Percentiles rank a stretch among this genome's conserved stretches.
Conservation (phyloP, 2,329 filamentous ascomycete genomes). For the Alternaria brassicicola region DNA sequence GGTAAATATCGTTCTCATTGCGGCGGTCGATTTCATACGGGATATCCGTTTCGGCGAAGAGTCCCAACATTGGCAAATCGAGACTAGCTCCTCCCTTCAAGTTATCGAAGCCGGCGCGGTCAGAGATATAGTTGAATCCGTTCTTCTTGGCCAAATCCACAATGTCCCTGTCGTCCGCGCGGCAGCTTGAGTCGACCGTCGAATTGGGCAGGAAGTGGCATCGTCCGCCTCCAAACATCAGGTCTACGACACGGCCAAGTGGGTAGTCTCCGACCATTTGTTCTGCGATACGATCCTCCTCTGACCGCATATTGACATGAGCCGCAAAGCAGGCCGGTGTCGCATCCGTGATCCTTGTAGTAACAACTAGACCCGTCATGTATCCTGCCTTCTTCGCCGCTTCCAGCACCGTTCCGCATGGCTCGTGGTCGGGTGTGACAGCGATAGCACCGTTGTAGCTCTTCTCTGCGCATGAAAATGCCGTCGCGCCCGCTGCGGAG, state of each 20-base stretch:
- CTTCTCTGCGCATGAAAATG: constrained; percentile 90
- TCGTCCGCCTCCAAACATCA: constrained; percentile 90
- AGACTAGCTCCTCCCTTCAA: constrained; percentile 70
- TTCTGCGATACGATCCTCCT: constrained; percentile 89
- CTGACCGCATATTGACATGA: constrained; percentile 78
- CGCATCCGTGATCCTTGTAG: constrained; percentile 92
- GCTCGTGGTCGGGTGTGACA: constrained; percentile 79
- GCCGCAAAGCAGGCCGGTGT: constrained; percentile 94
- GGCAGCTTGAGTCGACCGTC: constrained; percentile 75
- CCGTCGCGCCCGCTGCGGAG: constrained; percentile 94
- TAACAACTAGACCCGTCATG: constrained; percentile 91
- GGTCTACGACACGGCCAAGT: constrained; percentile 83
- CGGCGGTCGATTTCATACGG: constrained; percentile 93
- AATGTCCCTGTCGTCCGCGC: constrained; percentile 78
- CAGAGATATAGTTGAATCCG: constrained; percentile 79
- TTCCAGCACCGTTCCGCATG: constrained; percentile 92
- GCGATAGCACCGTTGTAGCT: constrained; percentile 97
- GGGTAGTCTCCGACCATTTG: constrained; percentile 91
- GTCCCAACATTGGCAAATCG: constrained; percentile 80
- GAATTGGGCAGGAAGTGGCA: constrained; percentile 91
- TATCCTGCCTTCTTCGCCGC: constrained; percentile 92
- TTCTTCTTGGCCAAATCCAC: constrained; percentile 74
- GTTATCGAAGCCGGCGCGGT: constrained; percentile 75
- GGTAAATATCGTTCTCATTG: constrained; percentile 78
- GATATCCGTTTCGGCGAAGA: constrained; percentile 82